These are phyloP conservation scores for Mortierella sp. DNA, from an alignment of 371 early-diverging fungal species.

Conservation along the genomic window DNA sequence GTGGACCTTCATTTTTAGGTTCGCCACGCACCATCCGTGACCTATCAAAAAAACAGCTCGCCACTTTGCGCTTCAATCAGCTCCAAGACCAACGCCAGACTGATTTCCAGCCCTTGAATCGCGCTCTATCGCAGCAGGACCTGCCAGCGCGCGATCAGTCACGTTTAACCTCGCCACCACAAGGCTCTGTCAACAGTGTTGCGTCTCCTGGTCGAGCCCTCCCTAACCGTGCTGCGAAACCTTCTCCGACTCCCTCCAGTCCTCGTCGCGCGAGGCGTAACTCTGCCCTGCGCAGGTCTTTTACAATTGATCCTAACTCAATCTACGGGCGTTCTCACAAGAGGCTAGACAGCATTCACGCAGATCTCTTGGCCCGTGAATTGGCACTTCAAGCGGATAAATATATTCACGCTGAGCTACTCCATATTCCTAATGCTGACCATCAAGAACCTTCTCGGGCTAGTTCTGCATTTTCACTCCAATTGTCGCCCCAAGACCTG, in stretches of 20 bases:
- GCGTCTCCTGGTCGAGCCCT: constrained; percentile 9
- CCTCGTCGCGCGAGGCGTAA: constrained; percentile 32
- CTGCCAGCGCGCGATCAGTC: not conserved
- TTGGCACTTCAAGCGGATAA: constrained; percentile 27
- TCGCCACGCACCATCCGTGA: constrained; percentile 43
- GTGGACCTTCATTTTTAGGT: constrained; percentile 14
- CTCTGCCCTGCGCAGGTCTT: constrained; percentile 37
- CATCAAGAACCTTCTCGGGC: constrained; percentile 33
- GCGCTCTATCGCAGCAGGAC: constrained; percentile 27
- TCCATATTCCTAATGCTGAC: constrained; percentile 19
- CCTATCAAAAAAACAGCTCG: constrained; percentile 28
- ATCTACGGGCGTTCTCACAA: constrained; percentile 23
- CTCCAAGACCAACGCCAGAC: constrained; percentile 25
- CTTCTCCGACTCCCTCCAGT: constrained; percentile 16
- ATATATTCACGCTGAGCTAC: constrained; percentile 18
- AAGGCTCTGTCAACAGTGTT: constrained; percentile 7
- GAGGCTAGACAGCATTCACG: constrained; percentile 11
- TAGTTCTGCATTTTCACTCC: constrained; percentile 39
- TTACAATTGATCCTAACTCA: constrained; percentile 26
- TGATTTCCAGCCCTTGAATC: not conserved
- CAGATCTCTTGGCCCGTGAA: constrained; percentile 25
- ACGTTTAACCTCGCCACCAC: constrained; percentile 1
- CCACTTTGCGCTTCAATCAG: constrained; percentile 26
- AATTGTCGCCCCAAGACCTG: constrained; percentile 42
- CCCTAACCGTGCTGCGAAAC: not conserved